Base-by-base conservation (phyloP, 2,329 filamentous ascomycete species). In the Colletotrichum orbiculare region DNA sequence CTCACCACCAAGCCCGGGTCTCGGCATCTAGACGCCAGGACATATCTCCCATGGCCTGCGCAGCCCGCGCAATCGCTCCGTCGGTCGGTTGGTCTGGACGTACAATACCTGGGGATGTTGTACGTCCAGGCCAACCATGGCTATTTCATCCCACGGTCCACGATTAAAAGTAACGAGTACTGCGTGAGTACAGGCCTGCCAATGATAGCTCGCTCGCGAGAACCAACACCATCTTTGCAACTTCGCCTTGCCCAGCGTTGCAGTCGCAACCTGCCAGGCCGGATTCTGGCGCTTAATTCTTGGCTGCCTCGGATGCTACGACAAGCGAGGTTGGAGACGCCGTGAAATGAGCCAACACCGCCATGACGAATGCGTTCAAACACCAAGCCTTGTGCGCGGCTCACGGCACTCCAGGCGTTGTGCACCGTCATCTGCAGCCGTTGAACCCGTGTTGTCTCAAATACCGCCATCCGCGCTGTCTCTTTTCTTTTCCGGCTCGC, bases 311-410 rank as follows among this genome's bases (percentile, higher is more conserved):
- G 48, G 56, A 46, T 11, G 46, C 37, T 25, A 39, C 39, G 45
- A 34, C 25, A 58, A 52, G 38, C 46, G 52, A 48, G 41, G 50
- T 50, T 48, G 15, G 25, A 15, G 38, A 55, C 50, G 39, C 58
- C 46, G 52, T 42, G 41, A 53, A 59, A 60, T 54, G 39, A 38
- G 43, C 38, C 54, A 49, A 47, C 12, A 39, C 39, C 47, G 34
- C 41, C 43, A 41, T 38, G 45, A 61, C 61, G 56, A 55, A 64
- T 54, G 39, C 33, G 39, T 34, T 25, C 25, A 41, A 42, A 53
- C 52, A 62, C 62, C 52, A 62, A 62, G 58, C 47, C 58, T 48
- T 38, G 7, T 41, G 39, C 17, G 45, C 49, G n/a, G 46, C 35
- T 42, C 50, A 42, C 17, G 62, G 52, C 62, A 56, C 60, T 47